A percentile compares a stretch with the other conserved stretches of the same genome.
Evolutionary conservation across 805 yeast species (phyloP).

Genomic region (Metschnikowia henanensis): DNA sequence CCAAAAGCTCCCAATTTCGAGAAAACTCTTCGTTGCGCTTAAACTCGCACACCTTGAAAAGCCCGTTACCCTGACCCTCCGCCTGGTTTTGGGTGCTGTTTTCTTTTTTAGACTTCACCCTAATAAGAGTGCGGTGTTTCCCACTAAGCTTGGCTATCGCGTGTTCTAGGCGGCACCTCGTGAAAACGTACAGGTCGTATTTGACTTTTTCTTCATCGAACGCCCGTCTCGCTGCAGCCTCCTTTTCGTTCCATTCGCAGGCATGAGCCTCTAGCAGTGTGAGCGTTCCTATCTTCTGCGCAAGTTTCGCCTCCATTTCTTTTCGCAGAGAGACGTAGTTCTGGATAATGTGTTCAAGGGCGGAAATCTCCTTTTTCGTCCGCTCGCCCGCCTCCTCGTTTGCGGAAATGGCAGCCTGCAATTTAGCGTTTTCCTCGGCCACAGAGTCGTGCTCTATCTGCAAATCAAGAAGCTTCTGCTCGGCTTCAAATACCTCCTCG

Average conservation of each 20-base stretch:
- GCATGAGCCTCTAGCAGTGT: no score
- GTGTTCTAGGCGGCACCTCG: constrained; percentile 48
- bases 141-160: constrained; percentile 32
- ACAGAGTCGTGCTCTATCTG: neutral
- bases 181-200: constrained; percentile 32
- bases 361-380: neutral
- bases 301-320: constrained; percentile 6
- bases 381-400: constrained; percentile 1
- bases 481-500: neutral
- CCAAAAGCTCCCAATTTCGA: constrained; percentile 18
- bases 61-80: neutral
- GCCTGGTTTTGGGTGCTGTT: constrained; percentile 17
- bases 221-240: constrained; percentile 21
- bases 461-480: neutral
- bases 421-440: constrained; percentile 3
- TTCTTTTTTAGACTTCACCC: constrained; percentile 19
- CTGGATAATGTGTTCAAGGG: constrained; percentile 12
- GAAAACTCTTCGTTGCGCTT: constrained; percentile 1
- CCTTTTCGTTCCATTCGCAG: constrained; percentile 11
- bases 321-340: constrained; percentile 14
- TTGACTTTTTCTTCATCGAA: constrained; percentile 18
- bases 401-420: neutral
- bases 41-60: neutral
- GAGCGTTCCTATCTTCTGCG: neutral
- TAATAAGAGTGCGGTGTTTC: constrained; percentile 2